A percentile compares a stretch with the other conserved stretches of the same genome.
Evolutionary conservation across 2,329 filamentous ascomycete species (phyloP).

Genomic region (Penicillium sp.): DNA sequence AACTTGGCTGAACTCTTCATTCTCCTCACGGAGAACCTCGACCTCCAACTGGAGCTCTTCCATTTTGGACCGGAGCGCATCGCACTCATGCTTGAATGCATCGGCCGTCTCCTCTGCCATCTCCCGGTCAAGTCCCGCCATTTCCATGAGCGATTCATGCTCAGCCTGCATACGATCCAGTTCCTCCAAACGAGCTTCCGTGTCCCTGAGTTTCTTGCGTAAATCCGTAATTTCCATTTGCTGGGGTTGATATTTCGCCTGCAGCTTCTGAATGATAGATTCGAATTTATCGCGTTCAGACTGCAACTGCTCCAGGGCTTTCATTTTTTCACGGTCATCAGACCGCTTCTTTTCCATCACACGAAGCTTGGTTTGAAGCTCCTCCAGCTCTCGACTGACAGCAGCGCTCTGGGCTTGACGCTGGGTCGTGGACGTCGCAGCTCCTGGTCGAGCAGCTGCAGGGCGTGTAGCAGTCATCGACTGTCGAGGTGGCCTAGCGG

Average conservation of each 20-base stretch:
- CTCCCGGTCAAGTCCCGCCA: slow-evolving; percentile 85
- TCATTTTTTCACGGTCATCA: slow-evolving; percentile 84
- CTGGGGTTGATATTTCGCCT: slow-evolving; percentile 82
- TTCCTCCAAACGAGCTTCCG: slow-evolving; percentile 66
- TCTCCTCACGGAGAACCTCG: slow-evolving; percentile 84
- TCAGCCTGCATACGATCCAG: slow-evolving; percentile 77
- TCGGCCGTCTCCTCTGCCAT: slow-evolving; percentile 96
- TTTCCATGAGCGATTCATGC: slow-evolving; percentile 80
- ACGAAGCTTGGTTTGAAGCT: slow-evolving; percentile 82
- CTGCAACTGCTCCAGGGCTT: slow-evolving; percentile 73
- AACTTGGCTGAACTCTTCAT: slow-evolving; percentile 76
- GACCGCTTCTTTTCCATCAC: slow-evolving; percentile 82
- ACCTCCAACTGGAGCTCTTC: slow-evolving; percentile 88
- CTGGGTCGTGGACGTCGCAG: slow-evolving; percentile 33
- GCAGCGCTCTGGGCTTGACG: slow-evolving; percentile 50
- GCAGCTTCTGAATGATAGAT: slow-evolving; percentile 83
- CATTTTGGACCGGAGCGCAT: slow-evolving; percentile 69
- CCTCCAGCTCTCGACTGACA: slow-evolving; percentile 71
- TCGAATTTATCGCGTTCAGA: slow-evolving; percentile 60
- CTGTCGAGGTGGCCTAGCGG: slow-evolving; percentile 24
- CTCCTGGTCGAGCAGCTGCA: slow-evolving; percentile 26
- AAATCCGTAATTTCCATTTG: slow-evolving; percentile 77
- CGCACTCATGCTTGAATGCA: slow-evolving; percentile 75
- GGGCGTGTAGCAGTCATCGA: slow-evolving; percentile 25
- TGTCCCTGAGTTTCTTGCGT: slow-evolving; percentile 74